Evolutionary conservation across 1,284 basidiomycete species (phyloP).

Genomic region (Pterulicium gracile): DNA sequence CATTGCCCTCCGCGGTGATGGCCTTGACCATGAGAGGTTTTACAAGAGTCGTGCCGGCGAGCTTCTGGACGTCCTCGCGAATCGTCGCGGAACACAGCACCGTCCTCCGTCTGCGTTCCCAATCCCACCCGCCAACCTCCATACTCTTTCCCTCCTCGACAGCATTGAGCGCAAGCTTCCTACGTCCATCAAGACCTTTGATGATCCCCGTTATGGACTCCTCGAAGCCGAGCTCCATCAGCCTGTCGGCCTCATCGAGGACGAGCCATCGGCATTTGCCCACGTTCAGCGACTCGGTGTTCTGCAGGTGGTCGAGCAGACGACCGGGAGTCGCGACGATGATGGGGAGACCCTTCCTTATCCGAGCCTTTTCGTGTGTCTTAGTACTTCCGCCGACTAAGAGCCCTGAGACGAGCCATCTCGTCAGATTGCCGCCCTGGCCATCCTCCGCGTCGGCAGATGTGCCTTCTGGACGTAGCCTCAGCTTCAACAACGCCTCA

Average conservation of each 20-base stretch:
- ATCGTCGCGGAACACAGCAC: slow-evolving; percentile 97
- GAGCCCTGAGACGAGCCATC: slow-evolving; percentile 92
- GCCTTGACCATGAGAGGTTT: slow-evolving; percentile 70
- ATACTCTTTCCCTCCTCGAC: slow-evolving; percentile 56
- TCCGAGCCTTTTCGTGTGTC: slow-evolving; percentile 55
- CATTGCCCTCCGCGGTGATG: slow-evolving; percentile 30
- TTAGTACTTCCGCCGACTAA: slow-evolving; percentile 76
- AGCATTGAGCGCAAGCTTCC: slow-evolving; percentile 64
- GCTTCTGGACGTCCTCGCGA: slow-evolving; percentile 86
- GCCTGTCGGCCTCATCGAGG: slow-evolving; percentile 92
- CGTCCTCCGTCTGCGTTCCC: slow-evolving; percentile 67
- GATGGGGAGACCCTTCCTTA: slow-evolving; percentile 65
- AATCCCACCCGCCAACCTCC: slow-evolving; percentile 83
- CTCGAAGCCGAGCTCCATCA: slow-evolving; percentile 97
- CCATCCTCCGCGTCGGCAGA: slow-evolving; percentile 33
- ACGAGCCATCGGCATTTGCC: slow-evolving; percentile 94
- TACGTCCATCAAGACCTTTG: slow-evolving; percentile 72
- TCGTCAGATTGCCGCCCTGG: slow-evolving; percentile 50
- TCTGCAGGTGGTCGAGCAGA: slow-evolving; percentile 86
- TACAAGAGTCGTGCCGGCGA: slow-evolving; percentile 76
- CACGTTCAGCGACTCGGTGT: slow-evolving; percentile 87
- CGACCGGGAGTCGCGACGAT: slow-evolving; percentile 96
- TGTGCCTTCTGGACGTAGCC: slow-evolving; percentile 54
- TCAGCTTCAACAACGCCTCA: slow-evolving; percentile 76
- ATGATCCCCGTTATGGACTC: slow-evolving; percentile 86